phyloP scores from a whole-genome alignment of 2,329 filamentous ascomycete genomes.

The Helotiales sp. region DNA sequence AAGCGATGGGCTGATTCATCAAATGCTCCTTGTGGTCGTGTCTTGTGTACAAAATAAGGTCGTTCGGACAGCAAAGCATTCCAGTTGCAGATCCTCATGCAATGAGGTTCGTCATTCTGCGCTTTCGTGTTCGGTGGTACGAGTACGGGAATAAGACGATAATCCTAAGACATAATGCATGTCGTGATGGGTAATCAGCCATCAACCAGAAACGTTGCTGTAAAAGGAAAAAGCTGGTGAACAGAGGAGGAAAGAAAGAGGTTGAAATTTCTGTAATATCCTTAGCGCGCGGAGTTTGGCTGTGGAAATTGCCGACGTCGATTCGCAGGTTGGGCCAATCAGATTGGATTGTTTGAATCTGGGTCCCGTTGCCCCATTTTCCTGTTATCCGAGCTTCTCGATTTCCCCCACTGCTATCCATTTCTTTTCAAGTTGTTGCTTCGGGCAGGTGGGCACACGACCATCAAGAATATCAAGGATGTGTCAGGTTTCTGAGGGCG shows the following conservation, averaged over 20 bases:
- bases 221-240: background rate
- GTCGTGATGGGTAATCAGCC: background rate
- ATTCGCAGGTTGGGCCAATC: background rate
- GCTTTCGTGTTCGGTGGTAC: background rate
- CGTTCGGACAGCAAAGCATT: background rate
- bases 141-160: background rate
- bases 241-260: background rate
- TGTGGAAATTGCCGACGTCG: background rate
- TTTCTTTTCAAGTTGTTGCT: background rate
- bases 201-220: background rate
- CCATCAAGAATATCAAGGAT: background rate
- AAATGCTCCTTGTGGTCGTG: background rate
- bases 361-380: background rate
- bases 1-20: background rate
- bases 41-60: background rate
- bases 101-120: background rate
- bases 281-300: conserved; percentile 2
- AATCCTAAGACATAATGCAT: background rate
- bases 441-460: conserved; percentile 22
- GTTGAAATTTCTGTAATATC: background rate
- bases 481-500: background rate
- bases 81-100: background rate
- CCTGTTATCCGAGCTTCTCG: background rate
- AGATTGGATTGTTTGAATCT: background rate
- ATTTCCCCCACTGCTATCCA: background rate